Evolutionary conservation across 805 yeast species (phyloP).

Genomic region (Yamadazyma takamatsuzukensis): DNA sequence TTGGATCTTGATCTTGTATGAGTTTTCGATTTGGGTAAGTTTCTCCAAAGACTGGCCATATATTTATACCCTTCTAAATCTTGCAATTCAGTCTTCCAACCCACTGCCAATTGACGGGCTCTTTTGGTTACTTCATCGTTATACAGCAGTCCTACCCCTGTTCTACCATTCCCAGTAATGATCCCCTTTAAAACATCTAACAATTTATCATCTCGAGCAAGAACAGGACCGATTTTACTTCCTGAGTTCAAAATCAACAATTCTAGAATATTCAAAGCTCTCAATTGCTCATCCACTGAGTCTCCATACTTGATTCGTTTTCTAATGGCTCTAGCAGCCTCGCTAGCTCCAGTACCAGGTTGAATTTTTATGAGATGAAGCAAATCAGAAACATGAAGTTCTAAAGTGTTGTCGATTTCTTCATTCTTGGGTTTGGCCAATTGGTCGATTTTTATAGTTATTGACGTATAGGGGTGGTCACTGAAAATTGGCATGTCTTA

Average conservation of each 20-base stretch:
- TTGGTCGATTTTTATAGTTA: conserved; percentile 60
- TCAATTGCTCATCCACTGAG: conserved; percentile 52
- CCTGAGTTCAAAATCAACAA: conserved; percentile 43
- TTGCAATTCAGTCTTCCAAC: conserved; percentile 63
- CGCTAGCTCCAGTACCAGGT: conserved; percentile 42
- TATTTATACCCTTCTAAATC: conserved; percentile 48
- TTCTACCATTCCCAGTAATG: conserved; percentile 34
- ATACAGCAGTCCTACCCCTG: conserved; percentile 36
- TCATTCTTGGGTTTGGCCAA: conserved; percentile 41
- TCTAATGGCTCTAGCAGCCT: conserved; percentile 88
- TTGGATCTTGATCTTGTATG: conserved; percentile 1
- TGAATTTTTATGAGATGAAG: conserved; percentile 47
- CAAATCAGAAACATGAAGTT: conserved; percentile 52
- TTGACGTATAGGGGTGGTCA: conserved; percentile 66
- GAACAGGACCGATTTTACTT: conserved; percentile 29
- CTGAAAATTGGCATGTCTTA: conserved; percentile 23
- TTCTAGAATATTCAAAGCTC: conserved; percentile 51
- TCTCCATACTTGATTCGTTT: conserved; percentile 87
- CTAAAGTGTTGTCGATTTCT: conserved; percentile 36
- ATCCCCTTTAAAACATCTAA: conserved; percentile 58
- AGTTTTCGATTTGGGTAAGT: conserved; percentile 30
- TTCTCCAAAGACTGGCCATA: conserved; percentile 44
- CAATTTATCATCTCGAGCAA: conserved; percentile 68
- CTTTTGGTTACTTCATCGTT: conserved; percentile 42
- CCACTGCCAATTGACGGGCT: conserved; percentile 48